Evolutionary conservation across 306 rosid genomes (phyloP), one percentile per base, ranked within the genome.

Genomic region (Elaeagnus macrophylla): DNA sequence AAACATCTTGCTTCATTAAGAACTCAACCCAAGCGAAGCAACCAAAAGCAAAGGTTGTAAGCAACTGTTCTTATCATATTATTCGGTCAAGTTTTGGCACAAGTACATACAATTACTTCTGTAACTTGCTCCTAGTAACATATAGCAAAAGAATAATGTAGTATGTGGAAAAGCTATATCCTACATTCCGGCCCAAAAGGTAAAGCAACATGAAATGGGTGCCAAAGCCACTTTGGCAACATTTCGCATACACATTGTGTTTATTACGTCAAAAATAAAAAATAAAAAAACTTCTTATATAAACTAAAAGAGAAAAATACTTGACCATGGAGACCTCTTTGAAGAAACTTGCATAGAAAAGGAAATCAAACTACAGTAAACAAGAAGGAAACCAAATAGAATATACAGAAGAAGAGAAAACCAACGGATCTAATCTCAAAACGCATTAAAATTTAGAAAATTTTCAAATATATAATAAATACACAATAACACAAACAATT

Each of bases 361-460:
- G 48, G 9, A 16, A 60, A 48, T 61, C 37, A 7, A 58, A 11
- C 65, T 55, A 11, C 6, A 53, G 39, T 48, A 54, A 15, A 57
- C 14, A 14, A 51, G 53, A 15, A 49, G 56, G 20, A n/a, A 51
- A 61, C 48, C 12, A 6, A 20, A 17, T 25, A 46, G 58, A 60
- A 60, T 66, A 68, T 18, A 62, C 53, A 61, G 61, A 52, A 46
- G 58, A 51, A 62, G 48, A 12, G 55, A 72, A 70, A 45, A 20
- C 49, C 64, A 71, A 72, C 75, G 81, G 94, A 86, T 88, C 96
- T 80, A 70, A 62, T 52, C 44, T 51, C 39, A 68, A 36, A 65
- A 37, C 48, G 46, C 57, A 59, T n/a, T 16, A 25, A 53, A 52
- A 67, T 32, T 46, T 53, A 42, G 32, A 46, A 59, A 59, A 32